Evolutionary conservation across 257 asterid genomes (phyloP), one percentile per base, ranked within the genome.

Genomic region (Coffea eugenioides): DNA sequence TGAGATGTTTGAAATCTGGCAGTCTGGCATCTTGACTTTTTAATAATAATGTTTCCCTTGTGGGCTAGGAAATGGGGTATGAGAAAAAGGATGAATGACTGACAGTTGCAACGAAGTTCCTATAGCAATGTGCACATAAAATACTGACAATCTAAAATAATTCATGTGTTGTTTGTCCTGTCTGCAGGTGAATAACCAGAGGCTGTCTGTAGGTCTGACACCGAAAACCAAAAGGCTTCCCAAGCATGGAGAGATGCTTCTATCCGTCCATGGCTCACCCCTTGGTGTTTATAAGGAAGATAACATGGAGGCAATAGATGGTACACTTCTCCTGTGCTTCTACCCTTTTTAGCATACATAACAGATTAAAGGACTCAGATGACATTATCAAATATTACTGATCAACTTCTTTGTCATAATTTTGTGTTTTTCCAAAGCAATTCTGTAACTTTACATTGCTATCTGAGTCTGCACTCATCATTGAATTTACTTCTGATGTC

Each of bases 221-320:
- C 99, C 98, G 49, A 92, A 90, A 89, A 88, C 92, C 20, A 65
- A 77, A 62, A 86, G 99, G 90, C 89, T 87, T 54, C 99, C 98
- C 15, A 93, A 90, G 85, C 88, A 80, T 56, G 97, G 98, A 69
- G 99, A 95, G 91, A 86, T 90, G 88, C 98, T 95, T 80, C 83
- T 95, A 75, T 95, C 99, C 18, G 92, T 95, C 77, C 97, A 84
- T 72, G 99, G 99, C 80, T 95, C 98, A 9, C 99, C 97, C 45
- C 97, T 95, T 16, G 99, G 98, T 77, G 93, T 95, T 75, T 93
- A 74, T 41, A 91, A 91, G 88, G 97, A 93, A 88, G 99, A 93
- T 76, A 93, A 88, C 90, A 92, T 95, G 98, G 98, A 95, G 87
- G 89, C 97, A 3, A 93, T 95, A 84, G 89, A 87, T 80, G 99